These are phyloP conservation scores for Pseudogymnoascus sp. DNA, from an alignment of 2,329 filamentous ascomycete species.

Conservation along the genomic window DNA sequence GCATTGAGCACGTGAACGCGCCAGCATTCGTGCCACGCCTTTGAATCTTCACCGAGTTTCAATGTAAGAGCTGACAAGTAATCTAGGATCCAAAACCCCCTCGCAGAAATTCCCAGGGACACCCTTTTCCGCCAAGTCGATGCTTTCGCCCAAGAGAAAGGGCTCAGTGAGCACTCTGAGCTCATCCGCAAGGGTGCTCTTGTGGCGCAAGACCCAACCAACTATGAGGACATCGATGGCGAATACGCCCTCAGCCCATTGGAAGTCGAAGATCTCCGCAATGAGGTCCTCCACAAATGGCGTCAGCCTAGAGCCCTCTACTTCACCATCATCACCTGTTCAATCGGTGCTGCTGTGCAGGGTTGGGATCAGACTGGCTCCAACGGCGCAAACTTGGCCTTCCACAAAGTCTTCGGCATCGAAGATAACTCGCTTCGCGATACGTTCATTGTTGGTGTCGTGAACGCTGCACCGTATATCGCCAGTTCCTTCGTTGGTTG, in stretches of 20 bases:
- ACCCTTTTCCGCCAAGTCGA: conserved; percentile 46
- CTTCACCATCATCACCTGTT: conserved; percentile 60
- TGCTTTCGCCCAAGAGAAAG: conserved; percentile 51
- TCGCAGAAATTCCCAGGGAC: conserved; percentile 44
- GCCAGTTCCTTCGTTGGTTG: conserved; percentile 49
- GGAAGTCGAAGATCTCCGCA: conserved; percentile 50
- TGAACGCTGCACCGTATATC: conserved; percentile 52
- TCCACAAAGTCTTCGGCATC: conserved; percentile 46
- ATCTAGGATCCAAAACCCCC: conserved; percentile 43
- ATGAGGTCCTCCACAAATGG: conserved; percentile 62
- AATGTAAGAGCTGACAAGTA: not conserved
- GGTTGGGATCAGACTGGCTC: conserved; percentile 37
- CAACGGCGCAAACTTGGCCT: conserved; percentile 40
- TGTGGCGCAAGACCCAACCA: conserved; percentile 60
- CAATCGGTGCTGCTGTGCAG: conserved; percentile 59
- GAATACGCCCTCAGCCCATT: conserved; percentile 49
- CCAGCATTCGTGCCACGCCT: too few relatives aligned
- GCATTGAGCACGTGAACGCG: not conserved
- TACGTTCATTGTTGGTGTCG: conserved; percentile 51
- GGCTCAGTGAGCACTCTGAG: conserved; percentile 47
- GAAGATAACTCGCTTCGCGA: conserved; percentile 31
- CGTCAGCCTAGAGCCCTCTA: conserved; percentile 53
- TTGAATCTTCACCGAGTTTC: not conserved
- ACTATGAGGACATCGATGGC: conserved; percentile 51
- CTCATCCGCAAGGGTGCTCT: conserved; percentile 63